phyloP scores from a whole-genome alignment of 192 early-diverging fungal genomes.

The Umbelopsis sp. region DNA sequence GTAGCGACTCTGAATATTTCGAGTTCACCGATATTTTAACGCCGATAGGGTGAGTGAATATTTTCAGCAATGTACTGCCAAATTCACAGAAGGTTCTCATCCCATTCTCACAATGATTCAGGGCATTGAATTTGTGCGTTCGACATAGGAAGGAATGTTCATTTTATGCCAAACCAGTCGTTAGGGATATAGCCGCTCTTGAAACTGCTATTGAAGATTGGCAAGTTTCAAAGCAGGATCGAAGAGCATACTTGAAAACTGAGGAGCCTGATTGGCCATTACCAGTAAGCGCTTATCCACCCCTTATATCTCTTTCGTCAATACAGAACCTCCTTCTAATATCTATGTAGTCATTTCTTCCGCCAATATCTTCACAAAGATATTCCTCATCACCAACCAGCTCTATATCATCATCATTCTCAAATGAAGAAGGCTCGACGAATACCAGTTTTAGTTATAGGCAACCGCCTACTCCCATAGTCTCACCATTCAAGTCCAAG shows the following conservation, averaged over 20 bases:
- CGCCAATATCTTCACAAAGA: neutral
- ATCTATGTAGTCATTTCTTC: neutral
- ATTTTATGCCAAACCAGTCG: slow-evolving; percentile 65
- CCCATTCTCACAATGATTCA: slow-evolving; percentile 24
- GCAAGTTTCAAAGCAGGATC: neutral
- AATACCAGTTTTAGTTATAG: neutral
- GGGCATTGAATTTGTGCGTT: slow-evolving; percentile 66
- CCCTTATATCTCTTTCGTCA: too few relatives aligned
- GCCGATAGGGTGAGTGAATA: slow-evolving; percentile 59
- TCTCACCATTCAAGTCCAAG: slow-evolving; percentile 40
- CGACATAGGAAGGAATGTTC: slow-evolving; percentile 73
- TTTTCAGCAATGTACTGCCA: neutral
- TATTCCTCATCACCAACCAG: neutral
- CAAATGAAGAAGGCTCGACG: neutral
- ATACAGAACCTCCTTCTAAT: neutral
- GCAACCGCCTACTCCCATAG: slow-evolving; percentile 15
- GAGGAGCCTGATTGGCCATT: neutral
- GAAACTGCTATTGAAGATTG: slow-evolving; percentile 2
- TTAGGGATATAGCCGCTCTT: slow-evolving; percentile 48
- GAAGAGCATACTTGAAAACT: neutral
- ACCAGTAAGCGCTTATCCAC: neutral
- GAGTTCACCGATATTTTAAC: slow-evolving; percentile 71
- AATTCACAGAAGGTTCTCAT: neutral
- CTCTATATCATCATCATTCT: slow-evolving; percentile 2
- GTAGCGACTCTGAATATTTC: slow-evolving; percentile 53